Percentiles rank a stretch among this genome's conserved stretches.
Evolutionary conservation across 2,329 filamentous ascomycete species (phyloP).

Genomic region (Penicillium sp.): DNA sequence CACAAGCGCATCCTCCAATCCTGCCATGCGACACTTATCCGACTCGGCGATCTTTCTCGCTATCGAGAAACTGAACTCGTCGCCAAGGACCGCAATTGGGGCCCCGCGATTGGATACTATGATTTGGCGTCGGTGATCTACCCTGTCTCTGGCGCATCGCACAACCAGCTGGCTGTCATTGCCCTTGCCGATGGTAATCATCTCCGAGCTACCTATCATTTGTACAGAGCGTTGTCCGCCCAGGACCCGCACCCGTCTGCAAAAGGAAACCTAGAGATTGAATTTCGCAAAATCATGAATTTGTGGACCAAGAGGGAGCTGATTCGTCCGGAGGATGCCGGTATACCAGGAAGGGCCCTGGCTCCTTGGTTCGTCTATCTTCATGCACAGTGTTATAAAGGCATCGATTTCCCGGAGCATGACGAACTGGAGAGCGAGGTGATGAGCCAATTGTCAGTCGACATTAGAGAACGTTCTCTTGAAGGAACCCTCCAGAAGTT

Average conservation of each 20-base stretch:
- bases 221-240: slow-evolving; percentile 78
- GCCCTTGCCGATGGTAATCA: slow-evolving; percentile 73
- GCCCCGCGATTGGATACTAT: slow-evolving; percentile 80
- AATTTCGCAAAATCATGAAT: slow-evolving; percentile 66
- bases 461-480: slow-evolving; percentile 66
- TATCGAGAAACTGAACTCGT: slow-evolving; percentile 75
- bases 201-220: slow-evolving; percentile 81
- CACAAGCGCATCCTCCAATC: slow-evolving; percentile 64
- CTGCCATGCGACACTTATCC: slow-evolving; percentile 79
- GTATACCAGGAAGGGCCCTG: slow-evolving; percentile 56
- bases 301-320: slow-evolving; percentile 57
- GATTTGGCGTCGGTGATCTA: slow-evolving; percentile 73
- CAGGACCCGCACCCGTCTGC: slow-evolving; percentile 73
- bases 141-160: slow-evolving; percentile 74
- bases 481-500: slow-evolving; percentile 71
- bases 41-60: slow-evolving; percentile 83
- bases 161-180: slow-evolving; percentile 89
- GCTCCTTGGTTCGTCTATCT: slow-evolving; percentile 80
- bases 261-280: slow-evolving; percentile 70
- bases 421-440: slow-evolving; percentile 84
- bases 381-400: slow-evolving; percentile 80
- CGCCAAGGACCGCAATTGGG: slow-evolving; percentile 72
- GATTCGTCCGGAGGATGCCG: slow-evolving; percentile 50
- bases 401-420: slow-evolving; percentile 69
- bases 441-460: slow-evolving; percentile 70